These are phyloP conservation scores for Penicillium roqueforti DNA, from an alignment of 495 filamentous ascomycete species.

Conservation along the genomic window DNA sequence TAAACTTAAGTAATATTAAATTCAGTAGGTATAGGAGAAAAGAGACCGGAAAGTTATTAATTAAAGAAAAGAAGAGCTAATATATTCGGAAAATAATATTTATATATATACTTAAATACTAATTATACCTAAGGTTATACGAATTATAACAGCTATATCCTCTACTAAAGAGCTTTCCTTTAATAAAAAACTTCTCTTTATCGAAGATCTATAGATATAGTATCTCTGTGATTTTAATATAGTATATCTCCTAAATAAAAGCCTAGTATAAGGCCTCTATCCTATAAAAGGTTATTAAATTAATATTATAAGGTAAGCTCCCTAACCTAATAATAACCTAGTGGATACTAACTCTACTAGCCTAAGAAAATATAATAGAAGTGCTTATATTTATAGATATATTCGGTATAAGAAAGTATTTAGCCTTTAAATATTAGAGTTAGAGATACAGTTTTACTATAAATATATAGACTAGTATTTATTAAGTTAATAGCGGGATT, in stretches of 20 bases:
- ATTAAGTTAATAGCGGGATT: slow-evolving; percentile 4
- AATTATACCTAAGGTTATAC: slow-evolving; percentile 15
- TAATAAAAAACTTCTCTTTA: slow-evolving; percentile 15
- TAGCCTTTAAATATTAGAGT: slow-evolving; percentile 4
- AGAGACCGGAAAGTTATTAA: slow-evolving; percentile 18
- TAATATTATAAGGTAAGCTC: slow-evolving; percentile 9
- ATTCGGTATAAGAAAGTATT: neutral
- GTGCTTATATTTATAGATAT: slow-evolving; percentile 9
- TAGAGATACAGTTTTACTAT: slow-evolving; percentile 8
- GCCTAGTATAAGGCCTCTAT: slow-evolving; percentile 9
- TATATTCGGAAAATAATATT: slow-evolving; percentile 5
- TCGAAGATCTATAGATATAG: slow-evolving; percentile 8
- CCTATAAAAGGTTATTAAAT: slow-evolving; percentile 9
- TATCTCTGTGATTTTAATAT: slow-evolving; percentile 12
- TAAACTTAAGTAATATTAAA: no score
- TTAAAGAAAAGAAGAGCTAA: slow-evolving; percentile 8
- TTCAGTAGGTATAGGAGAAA: no score
- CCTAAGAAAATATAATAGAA: slow-evolving; percentile 7
- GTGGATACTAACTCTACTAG: slow-evolving; percentile 7
- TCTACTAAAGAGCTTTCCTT: slow-evolving; percentile 10
- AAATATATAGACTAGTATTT: slow-evolving; percentile 8
- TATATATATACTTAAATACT: slow-evolving; percentile 12
- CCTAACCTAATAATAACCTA: neutral
- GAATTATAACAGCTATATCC: slow-evolving; percentile 15
- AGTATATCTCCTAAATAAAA: slow-evolving; percentile 14